A percentile compares a stretch with the other conserved stretches of the same genome.
Evolutionary conservation across 768 basidiomycete genomes (phyloP).

Genomic region (Tylopilus plumbeoviolaceoides): DNA sequence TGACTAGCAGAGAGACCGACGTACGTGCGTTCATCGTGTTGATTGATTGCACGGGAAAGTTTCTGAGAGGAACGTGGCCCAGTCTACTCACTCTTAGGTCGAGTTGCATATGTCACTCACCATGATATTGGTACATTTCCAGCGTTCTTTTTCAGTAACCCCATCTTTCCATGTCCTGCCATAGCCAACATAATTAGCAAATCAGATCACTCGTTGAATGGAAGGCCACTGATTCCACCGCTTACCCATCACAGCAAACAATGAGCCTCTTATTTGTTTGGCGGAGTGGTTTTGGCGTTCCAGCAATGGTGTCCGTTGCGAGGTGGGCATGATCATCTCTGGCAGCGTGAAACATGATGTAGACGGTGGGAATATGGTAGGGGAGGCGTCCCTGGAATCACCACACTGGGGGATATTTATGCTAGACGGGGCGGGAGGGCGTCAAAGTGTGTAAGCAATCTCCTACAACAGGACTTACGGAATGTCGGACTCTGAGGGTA

Average conservation of each 20-base stretch:
- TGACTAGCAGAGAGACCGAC: not conserved
- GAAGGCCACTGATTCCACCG: not conserved
- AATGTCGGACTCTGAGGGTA: no score
- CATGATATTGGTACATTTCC: conserved; percentile 53
- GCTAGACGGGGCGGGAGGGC: not conserved
- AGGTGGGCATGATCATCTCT: not conserved
- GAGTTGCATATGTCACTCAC: conserved; percentile 29
- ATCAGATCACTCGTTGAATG: not conserved
- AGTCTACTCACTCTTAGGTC: not conserved
- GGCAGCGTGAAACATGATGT: conserved; percentile 12
- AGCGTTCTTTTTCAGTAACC: conserved; percentile 37
- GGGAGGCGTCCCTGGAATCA: not conserved
- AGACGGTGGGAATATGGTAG: not conserved
- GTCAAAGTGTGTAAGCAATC: not conserved
- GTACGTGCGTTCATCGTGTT: conserved; percentile 42
- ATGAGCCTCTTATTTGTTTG: conserved; percentile 54
- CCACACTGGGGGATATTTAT: conserved; percentile 21
- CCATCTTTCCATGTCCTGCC: conserved; percentile 74
- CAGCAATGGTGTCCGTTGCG: not conserved
- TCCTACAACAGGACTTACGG: no score
- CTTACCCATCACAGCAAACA: conserved; percentile 74
- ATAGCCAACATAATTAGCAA: not conserved
- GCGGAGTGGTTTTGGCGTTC: conserved; percentile 1
- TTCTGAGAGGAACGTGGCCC: conserved; percentile 34
- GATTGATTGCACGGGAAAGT: conserved; percentile 48